A percentile compares a stretch with the other conserved stretches of the same genome.
These are phyloP conservation scores for Dissophora globulifera DNA, from an alignment of 192 early-diverging fungal genomes.

Conservation along the genomic window DNA sequence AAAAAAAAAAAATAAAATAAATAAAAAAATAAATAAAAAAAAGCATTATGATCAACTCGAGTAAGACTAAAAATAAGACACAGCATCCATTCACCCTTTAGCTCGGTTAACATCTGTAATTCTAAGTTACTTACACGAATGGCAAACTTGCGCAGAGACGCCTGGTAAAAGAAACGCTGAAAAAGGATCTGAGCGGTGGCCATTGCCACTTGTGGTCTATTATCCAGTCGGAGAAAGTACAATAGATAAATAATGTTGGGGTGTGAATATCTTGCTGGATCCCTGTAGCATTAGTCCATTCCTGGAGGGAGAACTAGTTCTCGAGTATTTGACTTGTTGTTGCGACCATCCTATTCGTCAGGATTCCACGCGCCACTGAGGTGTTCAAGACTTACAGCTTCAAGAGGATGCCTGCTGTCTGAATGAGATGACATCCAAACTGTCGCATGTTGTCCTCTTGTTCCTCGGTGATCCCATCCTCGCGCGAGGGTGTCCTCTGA, in stretches of 20 bases:
- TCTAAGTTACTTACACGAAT: slow-evolving; percentile 62
- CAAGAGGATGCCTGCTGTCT: slow-evolving; percentile 82
- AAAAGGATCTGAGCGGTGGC: slow-evolving; percentile 96
- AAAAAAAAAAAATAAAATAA: neutral
- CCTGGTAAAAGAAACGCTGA: slow-evolving; percentile 90
- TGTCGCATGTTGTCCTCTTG: slow-evolving; percentile 80
- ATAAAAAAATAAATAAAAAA: no score
- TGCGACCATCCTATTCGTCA: no score
- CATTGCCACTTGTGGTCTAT: slow-evolving; percentile 91
- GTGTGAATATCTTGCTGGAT: no score
- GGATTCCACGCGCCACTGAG: no score
- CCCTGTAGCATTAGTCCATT: no score
- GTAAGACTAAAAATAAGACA: no score
- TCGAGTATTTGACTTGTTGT: no score
- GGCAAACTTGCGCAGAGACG: slow-evolving; percentile 77
- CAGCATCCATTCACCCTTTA: no score
- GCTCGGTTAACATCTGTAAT: neutral
- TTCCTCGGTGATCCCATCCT: slow-evolving; percentile 66
- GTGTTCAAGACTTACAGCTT: slow-evolving; percentile 67
- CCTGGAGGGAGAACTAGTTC: no score
- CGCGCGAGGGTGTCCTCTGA: slow-evolving; percentile 69
- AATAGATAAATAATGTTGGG: no score
- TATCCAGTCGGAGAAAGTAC: neutral
- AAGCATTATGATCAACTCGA: no score
- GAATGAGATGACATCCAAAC: slow-evolving; percentile 85